Evolutionary conservation across 768 basidiomycete genomes (phyloP).

Genomic region (Hericium coralloides): DNA sequence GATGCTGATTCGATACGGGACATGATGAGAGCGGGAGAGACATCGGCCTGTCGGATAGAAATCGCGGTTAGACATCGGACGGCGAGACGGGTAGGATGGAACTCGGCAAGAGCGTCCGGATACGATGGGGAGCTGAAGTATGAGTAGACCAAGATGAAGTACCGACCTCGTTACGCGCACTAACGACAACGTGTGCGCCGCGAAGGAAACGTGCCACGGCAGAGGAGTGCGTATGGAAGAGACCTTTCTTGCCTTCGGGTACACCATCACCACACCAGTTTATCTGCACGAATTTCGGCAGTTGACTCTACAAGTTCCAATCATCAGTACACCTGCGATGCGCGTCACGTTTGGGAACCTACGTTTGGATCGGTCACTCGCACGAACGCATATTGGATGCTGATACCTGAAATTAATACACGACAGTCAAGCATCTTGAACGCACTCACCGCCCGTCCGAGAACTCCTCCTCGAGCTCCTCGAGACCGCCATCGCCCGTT

Average conservation of each 20-base stretch:
- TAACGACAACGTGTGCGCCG: slow-evolving; percentile 80
- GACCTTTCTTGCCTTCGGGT: slow-evolving; percentile 83
- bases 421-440: neutral
- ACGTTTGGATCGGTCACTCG: slow-evolving; percentile 84
- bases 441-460: slow-evolving; percentile 74
- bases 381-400: slow-evolving; percentile 91
- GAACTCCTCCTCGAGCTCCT: slow-evolving; percentile 91
- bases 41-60: slow-evolving; percentile 52
- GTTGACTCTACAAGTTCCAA: slow-evolving; percentile 44
- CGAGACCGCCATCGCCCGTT: slow-evolving; percentile 67
- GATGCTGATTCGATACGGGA: slow-evolving; percentile 81
- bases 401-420: slow-evolving; percentile 23
- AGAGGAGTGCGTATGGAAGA: slow-evolving; percentile 82
- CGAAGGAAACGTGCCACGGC: slow-evolving; percentile 75
- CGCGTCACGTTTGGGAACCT: slow-evolving; percentile 15
- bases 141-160: neutral
- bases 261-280: slow-evolving; percentile 99
- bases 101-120: neutral
- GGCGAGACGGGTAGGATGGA: neutral
- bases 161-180: slow-evolving; percentile 75
- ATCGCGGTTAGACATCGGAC: neutral
- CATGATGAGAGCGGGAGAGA: slow-evolving; percentile 73
- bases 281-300: slow-evolving; percentile 90
- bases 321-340: neutral
- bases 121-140: neutral